Percentiles rank a stretch among this genome's conserved stretches.
phyloP scores from a whole-genome alignment of 1,284 basidiomycete genomes.

The Ganoderma multipileum region DNA sequence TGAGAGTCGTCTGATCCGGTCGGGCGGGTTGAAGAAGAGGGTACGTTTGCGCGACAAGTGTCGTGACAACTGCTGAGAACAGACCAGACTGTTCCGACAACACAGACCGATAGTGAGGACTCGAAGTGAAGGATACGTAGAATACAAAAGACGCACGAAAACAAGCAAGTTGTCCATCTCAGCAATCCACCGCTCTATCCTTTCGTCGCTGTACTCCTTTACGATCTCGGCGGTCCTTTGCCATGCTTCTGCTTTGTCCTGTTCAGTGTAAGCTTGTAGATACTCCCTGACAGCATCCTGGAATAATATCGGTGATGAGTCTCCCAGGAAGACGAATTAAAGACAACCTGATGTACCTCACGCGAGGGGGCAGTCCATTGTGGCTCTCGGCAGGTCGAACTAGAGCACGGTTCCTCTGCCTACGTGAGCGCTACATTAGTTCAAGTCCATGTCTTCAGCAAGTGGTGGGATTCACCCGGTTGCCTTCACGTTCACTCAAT shows the following conservation, averaged over 20 bases:
- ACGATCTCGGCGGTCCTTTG: not conserved
- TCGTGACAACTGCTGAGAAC: constrained; percentile 21
- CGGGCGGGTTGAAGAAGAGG: constrained; percentile 9
- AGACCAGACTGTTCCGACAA: constrained; percentile 16
- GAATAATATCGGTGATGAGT: not conserved
- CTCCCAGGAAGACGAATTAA: too few relatives aligned
- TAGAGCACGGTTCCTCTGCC: too few relatives aligned
- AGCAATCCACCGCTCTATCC: constrained; percentile 14
- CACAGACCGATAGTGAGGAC: too few relatives aligned
- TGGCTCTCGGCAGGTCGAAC: too few relatives aligned
- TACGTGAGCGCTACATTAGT: too few relatives aligned
- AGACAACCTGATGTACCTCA: too few relatives aligned
- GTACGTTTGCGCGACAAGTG: constrained; percentile 20
- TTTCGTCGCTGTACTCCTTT: constrained; percentile 14
- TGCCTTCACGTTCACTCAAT: too few relatives aligned
- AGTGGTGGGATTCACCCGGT: too few relatives aligned
- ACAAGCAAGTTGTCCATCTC: constrained; percentile 24
- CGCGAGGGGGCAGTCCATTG: too few relatives aligned
- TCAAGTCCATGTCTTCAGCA: too few relatives aligned
- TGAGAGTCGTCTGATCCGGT: constrained; percentile 1
- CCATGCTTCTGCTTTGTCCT: not conserved
- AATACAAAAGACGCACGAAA: constrained; percentile 11
- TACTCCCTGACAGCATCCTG: not conserved
- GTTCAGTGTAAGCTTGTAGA: not conserved
- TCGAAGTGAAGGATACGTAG: too few relatives aligned